Base-by-base conservation (phyloP, 139 green algal genomes). In the Micractinium sp. region DNA sequence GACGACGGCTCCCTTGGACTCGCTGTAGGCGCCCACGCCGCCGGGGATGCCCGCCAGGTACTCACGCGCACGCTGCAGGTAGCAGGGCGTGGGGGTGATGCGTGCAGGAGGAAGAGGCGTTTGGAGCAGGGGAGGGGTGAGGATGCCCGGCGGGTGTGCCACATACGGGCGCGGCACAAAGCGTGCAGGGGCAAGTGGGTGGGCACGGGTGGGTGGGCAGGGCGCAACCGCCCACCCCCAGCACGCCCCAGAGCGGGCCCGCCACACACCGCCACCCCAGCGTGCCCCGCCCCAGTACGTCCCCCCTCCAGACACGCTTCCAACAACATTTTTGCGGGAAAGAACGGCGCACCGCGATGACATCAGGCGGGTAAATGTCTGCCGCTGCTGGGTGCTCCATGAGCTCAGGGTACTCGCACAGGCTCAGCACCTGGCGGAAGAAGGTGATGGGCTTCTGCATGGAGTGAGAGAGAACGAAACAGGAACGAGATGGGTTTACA, bases 391-490 rank as follows among this genome's bases (percentile, higher is more conserved):
- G 92, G 63, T 94, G 66, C 5, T 96, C 47, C 19, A 88, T 35
- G 41, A 88, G 41, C 41, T 82, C 85, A 0, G 63, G 69, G 23
- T 88, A 88, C n/a, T 88, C 85, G 66, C 85, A 88, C 71, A 88
- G 71, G 71, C 71, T 82, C 7, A 88, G 85, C 39, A 88, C 85
- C n/a, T 88, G 85, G 12, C 96, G 90, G 84, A 97, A 96, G 89
- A 98, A 99, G 35, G 96, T 98, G 22, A 99, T 95, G n/a, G 97
- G 96, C 91, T 97, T 95, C 93, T 99, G 83, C 47, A 56, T 5
- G 47, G 47, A 56, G 9, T 56, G 47, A 56, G 9, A 9, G 9
- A 56, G 47, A 9, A 56, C 5, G 47, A 56, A 56, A 56, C 5
- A 56, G 9, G 47, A 56, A 56, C 5, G 47, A 56, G 9, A 56